Base-by-base conservation (phyloP, 1,284 basidiomycete genomes). In the Phaffia rhodozyma region DNA sequence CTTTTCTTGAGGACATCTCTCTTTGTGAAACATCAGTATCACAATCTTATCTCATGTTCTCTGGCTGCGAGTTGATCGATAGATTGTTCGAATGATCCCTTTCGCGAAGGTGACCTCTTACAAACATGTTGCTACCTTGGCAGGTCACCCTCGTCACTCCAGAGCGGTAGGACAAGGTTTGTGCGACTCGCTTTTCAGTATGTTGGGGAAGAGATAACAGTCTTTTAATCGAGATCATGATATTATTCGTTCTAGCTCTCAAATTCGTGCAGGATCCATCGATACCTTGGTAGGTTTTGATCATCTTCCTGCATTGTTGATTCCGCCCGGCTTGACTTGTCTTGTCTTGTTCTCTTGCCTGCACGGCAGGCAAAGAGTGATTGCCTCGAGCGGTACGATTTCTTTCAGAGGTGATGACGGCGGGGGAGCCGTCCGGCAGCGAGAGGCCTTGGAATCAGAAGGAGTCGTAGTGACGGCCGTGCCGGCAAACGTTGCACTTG, bases 151-250 rank as follows among this genome's bases (percentile, higher is more conserved):
- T n/a, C 21, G 30, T 47, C n/a, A 91, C 75, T 84, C 89, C 0
- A 79, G 89, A 66, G 88, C 89, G 70, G 89, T 91, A 47, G 89
- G 89, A 1, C 87, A 90, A 82, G 85, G 89, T 87, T 67, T 66
- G 79, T n/a, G 5, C 30, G 3, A 7, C 27, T 47, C 49, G 38
- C 38, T 43, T 16, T 43, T 11, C 16, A 43, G 5, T 16, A 43
- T 43, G 13, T 43, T 43, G 38, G 2, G 13, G 16, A 16, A 16
- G 16, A 43, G 13, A 2, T 43, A 16, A 7, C 13, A 2, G 13
- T 43, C 5, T 16, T 16, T 2, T 11, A 43, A 11, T 43, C n/a
- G 23, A 43, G 25, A 23, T 58, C 25, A 21, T 60, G 18, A 21
- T 61, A n/a, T 29, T 9, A 23, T 55, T 55, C 32, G 3, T 27